phyloP scores from a whole-genome alignment of 257 asterid species.

The Echites panduratus region DNA sequence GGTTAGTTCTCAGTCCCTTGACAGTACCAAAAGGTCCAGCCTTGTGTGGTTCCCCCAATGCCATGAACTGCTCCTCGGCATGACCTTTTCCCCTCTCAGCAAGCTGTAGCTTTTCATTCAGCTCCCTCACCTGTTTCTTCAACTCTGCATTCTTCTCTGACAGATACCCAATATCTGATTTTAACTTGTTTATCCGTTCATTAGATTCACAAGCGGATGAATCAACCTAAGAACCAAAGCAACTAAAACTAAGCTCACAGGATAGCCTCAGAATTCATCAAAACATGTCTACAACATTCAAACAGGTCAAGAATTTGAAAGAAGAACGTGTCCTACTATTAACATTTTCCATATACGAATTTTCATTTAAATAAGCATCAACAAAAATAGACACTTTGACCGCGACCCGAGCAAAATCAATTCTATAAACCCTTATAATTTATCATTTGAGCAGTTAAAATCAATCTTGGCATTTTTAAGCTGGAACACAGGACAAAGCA shows the following conservation, averaged over 20 bases:
- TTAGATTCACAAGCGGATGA: conserved; percentile 45
- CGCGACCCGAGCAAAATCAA: not conserved
- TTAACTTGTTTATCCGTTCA: conserved; percentile 39
- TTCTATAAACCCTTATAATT: not conserved
- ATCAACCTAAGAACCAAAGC: conserved; percentile 41
- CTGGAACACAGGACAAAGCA: not conserved
- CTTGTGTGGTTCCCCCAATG: conserved; percentile 47
- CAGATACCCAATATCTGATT: conserved; percentile 41
- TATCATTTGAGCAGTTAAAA: not conserved
- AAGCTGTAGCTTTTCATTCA: conserved; percentile 47
- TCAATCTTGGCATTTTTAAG: not conserved
- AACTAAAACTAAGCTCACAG: conserved; percentile 1
- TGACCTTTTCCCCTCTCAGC: conserved; percentile 47
- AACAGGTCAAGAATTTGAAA: not conserved
- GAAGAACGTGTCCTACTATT: not conserved
- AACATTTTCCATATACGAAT: not conserved
- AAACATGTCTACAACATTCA: not conserved
- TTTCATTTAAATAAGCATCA: not conserved
- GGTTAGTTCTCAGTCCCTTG: conserved; percentile 63
- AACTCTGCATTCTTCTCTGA: conserved; percentile 46
- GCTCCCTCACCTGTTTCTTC: conserved; percentile 54
- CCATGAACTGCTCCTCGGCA: conserved; percentile 35
- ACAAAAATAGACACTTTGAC: not conserved
- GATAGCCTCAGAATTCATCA: not conserved
- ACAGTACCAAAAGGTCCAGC: conserved; percentile 76